Evolutionary conservation across 192 early-diverging fungal genomes (phyloP).

Genomic region (Coemansia pectinata): DNA sequence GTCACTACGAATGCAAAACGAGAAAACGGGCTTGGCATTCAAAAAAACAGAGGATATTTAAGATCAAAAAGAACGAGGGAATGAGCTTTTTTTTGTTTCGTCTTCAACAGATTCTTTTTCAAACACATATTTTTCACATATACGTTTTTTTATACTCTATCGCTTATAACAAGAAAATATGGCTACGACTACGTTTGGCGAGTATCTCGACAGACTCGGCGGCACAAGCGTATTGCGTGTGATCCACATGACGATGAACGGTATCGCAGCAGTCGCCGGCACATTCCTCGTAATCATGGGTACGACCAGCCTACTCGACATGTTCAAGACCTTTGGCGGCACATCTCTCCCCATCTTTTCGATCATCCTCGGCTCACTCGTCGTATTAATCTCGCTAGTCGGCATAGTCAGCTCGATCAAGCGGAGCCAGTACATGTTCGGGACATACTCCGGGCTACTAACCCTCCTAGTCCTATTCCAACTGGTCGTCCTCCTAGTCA

Average conservation of each 20-base stretch:
- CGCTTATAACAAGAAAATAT: slow-evolving; percentile 8
- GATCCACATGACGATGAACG: slow-evolving; percentile 34
- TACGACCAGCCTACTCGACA: slow-evolving; percentile 16
- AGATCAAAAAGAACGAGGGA: not conserved
- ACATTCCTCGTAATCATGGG: slow-evolving; percentile 34
- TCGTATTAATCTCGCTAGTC: slow-evolving; percentile 47
- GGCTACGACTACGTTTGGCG: slow-evolving; percentile 22
- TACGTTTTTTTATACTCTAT: slow-evolving; percentile 1
- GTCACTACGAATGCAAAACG: not conserved
- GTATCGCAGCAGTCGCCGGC: slow-evolving; percentile 21
- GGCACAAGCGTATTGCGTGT: slow-evolving; percentile 21
- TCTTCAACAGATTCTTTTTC: not conserved
- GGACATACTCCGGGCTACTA: slow-evolving; percentile 34
- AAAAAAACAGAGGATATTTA: not conserved
- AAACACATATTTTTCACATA: not conserved
- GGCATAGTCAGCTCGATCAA: slow-evolving; percentile 55
- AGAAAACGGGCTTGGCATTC: not conserved
- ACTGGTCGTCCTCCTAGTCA: slow-evolving; percentile 16
- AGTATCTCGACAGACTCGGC: slow-evolving; percentile 29
- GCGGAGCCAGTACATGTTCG: slow-evolving; percentile 42
- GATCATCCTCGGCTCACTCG: slow-evolving; percentile 44
- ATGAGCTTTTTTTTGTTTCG: too few species aligned
- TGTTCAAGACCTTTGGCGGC: slow-evolving; percentile 42
- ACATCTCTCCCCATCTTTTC: slow-evolving; percentile 41
- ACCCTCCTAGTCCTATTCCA: slow-evolving; percentile 32